These are phyloP conservation scores for Candida oleophila DNA, from an alignment of 805 yeast genomes.

Conservation along the genomic window DNA sequence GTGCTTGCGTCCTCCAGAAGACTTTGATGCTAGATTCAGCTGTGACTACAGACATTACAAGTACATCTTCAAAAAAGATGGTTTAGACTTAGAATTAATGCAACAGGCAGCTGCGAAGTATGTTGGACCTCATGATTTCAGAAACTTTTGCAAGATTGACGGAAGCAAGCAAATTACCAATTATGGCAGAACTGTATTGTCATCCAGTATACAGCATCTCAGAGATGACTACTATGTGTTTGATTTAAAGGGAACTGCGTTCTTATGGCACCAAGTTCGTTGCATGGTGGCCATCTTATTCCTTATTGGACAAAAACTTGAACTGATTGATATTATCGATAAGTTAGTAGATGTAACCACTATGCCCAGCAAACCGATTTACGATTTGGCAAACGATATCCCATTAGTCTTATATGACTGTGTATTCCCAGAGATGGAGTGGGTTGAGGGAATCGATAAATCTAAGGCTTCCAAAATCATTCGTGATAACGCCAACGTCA, in stretches of 20 bases:
- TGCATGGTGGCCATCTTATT: constrained; percentile 88
- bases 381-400: constrained; percentile 85
- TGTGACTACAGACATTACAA: constrained; percentile 84
- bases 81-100: constrained; percentile 68
- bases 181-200: constrained; percentile 61
- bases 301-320: constrained; percentile 76
- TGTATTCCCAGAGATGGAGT: constrained; percentile 66
- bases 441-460: constrained; percentile 47
- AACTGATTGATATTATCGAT: constrained; percentile 54
- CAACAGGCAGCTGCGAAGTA: constrained; percentile 58
- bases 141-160: constrained; percentile 93
- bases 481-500: constrained; percentile 43
- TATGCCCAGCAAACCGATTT: constrained; percentile 69
- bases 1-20: constrained; percentile 77
- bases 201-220: constrained; percentile 46
- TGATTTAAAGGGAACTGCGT: constrained; percentile 84
- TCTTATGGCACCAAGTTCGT: constrained; percentile 96
- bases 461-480: constrained; percentile 31
- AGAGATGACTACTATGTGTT: constrained; percentile 58
- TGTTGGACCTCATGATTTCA: constrained; percentile 81
- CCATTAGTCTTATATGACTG: constrained; percentile 90
- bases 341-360: constrained; percentile 57
- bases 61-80: constrained; percentile 62
- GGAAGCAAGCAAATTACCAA: constrained; percentile 90
- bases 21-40: constrained; percentile 90